Base-by-base conservation (phyloP, 768 basidiomycete species). In the Strobilomyces echinocephalus region DNA sequence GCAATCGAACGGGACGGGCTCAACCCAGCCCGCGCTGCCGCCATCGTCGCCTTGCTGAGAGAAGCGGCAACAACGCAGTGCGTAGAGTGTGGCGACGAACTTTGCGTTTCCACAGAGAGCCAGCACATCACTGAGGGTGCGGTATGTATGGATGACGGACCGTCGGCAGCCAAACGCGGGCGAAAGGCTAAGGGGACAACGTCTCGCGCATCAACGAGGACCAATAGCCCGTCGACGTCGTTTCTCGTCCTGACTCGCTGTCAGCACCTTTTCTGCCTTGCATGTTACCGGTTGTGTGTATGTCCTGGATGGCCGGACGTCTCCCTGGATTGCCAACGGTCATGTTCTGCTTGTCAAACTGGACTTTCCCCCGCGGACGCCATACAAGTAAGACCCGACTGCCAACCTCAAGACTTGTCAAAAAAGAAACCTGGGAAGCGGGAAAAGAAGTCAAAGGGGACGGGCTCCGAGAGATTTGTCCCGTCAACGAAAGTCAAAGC, bases 41-140 rank as follows among this genome's bases (percentile, higher is more conserved):
- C 90, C n/a, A 83, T 97, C 36, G 88, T 95, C 61, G 74, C 81
- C n/a, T 77, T 95, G 49, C 68, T 97, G 26, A 85, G 85, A 39
- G 95, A 98, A 63, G 85, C 91, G 1, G 88, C 85, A 24, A 90
- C 87, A 9, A 87, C 91, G 0, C 90, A 91, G 61, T 98, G 95
- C 63, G 84, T 85, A 5, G 91, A 93, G 67, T 98, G 95, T 65
- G 86, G 84, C 8, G 70, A 73, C 49, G 93, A 97, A 62, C 81
- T 97, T 30, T 83, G 82, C 48, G 53, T 75, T 15, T 60, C 78
- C 14, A 57, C 71, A 6, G 85, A 86, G 46, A 38, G 52, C 28
- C 69, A 69, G 20, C 69, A 76, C 46, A 62, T 64, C 12, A 57
- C 65, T 12, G 74, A 78, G 36, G 72, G 72, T 31, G 82, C 68